Evolutionary conservation across 2,329 filamentous ascomycete species (phyloP), one percentile per base, ranked within the genome.

Genomic region (Colletotrichum tropicicola): DNA sequence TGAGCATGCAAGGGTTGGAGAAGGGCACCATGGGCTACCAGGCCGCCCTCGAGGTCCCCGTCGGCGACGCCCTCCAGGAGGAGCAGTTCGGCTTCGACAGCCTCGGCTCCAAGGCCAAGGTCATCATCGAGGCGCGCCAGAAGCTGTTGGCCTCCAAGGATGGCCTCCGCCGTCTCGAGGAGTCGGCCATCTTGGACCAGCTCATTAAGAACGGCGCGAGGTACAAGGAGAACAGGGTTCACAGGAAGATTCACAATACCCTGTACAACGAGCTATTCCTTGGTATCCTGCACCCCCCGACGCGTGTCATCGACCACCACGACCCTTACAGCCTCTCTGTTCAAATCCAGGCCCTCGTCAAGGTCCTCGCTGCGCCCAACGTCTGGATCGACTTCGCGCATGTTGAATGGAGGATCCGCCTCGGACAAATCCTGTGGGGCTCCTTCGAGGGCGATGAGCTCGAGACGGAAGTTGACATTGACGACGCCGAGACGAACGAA

Each of bases 351-450:
- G 86, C 88, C 4, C 78, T 93, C 17, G 83, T 93, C 47, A 88
- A 88, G 72, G 85, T 91, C 9, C 82, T 93, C 45, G 86, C 85
- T 0, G 79, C 87, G 7, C 83, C 88, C 57, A 89, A 90, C 59
- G 85, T 92, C 47, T 93, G 91, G 91, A 85, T 91, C 54, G 90
- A 93, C 75, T 91, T 93, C 68, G 91, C 89, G 19, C 83, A 89
- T 30, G 88, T 93, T 6, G 91, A 93, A 73, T 93, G 90, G 90
- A 85, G 91, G 37, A 90, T 93, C 62, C 83, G 90, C 12, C 80
- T 93, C 1, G 91, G 91, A 6, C 91, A 92, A 75, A 83, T 93
- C 43, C 77, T 93, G 2, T 93, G 91, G 90, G 89, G 85, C 15
- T 78, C 81, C 15, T 77, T 80, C 6, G 73, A 82, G 25, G 84